These are phyloP conservation scores for Neurospora sp. DNA, from an alignment of 2,329 filamentous ascomycete genomes.

Conservation along the genomic window DNA sequence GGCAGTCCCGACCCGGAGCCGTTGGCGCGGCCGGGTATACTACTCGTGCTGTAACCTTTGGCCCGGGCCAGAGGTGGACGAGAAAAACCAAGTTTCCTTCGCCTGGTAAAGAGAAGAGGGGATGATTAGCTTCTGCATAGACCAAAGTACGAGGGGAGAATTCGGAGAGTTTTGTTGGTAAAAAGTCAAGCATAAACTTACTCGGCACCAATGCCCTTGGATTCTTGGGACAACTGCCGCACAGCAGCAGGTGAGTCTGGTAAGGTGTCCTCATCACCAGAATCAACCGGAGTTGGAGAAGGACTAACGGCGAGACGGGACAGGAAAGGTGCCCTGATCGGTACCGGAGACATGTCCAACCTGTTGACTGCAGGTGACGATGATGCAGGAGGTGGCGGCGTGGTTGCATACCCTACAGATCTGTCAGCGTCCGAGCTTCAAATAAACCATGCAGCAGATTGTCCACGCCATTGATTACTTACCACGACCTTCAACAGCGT, in stretches of 20 bases:
- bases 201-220: constrained; percentile 42
- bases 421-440: constrained; percentile 10
- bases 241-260: constrained; percentile 46
- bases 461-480: constrained; percentile 25
- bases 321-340: constrained; percentile 69
- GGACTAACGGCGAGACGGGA: constrained; percentile 52
- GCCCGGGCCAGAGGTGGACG: constrained; percentile 66
- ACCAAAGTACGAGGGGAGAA: constrained; percentile 10
- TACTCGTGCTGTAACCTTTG: constrained; percentile 65
- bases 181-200: constrained; percentile 27
- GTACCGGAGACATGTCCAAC: constrained; percentile 91
- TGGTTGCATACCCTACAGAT: constrained; percentile 61
- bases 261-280: constrained; percentile 37
- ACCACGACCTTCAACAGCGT: constrained; percentile 48
- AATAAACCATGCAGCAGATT: not conserved
- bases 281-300: constrained; percentile 60
- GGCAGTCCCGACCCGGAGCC: constrained; percentile 55
- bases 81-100: constrained; percentile 57
- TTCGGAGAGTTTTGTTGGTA: not conserved
- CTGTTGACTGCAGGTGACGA: constrained; percentile 75
- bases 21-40: constrained; percentile 49
- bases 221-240: constrained; percentile 38
- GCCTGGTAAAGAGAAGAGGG: constrained; percentile 31
- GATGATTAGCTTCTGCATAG: constrained; percentile 18
- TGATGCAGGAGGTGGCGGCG: constrained; percentile 65